Evolutionary conservation across 2,329 filamentous ascomycete species (phyloP).

Genomic region (Endoconidiophora laricicola): DNA sequence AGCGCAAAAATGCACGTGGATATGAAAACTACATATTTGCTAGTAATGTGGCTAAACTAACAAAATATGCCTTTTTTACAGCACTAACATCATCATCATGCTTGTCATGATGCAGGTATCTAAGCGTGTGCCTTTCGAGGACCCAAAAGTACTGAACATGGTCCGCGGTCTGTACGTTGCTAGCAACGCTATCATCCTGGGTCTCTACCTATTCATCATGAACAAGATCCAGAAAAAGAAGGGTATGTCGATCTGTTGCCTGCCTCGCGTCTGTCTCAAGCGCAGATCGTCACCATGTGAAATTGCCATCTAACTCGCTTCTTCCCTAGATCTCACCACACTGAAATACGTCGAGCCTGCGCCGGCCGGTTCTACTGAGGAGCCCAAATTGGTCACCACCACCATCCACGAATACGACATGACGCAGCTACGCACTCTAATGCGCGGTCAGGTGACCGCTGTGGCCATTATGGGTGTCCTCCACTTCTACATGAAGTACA

Average conservation of each 20-base stretch:
- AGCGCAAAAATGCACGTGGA: too few species aligned
- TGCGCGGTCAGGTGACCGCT: slow-evolving; percentile 89
- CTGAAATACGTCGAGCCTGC: slow-evolving; percentile 97
- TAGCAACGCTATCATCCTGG: slow-evolving; percentile 66
- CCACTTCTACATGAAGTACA: slow-evolving; percentile 99
- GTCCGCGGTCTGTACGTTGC: slow-evolving; percentile 38
- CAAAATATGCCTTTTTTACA: slow-evolving; percentile 22
- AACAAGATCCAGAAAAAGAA: slow-evolving; percentile 87
- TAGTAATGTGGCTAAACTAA: too few species aligned
- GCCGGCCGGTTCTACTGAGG: slow-evolving; percentile 81
- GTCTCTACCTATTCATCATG: slow-evolving; percentile 75
- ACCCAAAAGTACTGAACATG: slow-evolving; percentile 45
- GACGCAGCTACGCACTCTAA: slow-evolving; percentile 62
- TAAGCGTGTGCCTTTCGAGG: slow-evolving; percentile 88
- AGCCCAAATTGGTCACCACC: slow-evolving; percentile 90
- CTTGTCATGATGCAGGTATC: slow-evolving; percentile 96
- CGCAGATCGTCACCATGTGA: background rate
- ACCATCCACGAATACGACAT: slow-evolving; percentile 92
- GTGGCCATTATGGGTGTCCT: slow-evolving; percentile 97
- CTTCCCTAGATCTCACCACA: slow-evolving; percentile 65
- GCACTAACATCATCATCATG: slow-evolving; percentile 87
- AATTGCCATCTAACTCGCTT: slow-evolving; percentile 7
- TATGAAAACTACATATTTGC: too few species aligned
- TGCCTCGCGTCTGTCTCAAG: background rate
- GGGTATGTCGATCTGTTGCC: slow-evolving; percentile 39